Conservation (phyloP, 2,329 filamentous ascomycete genomes). For the Trichocomaceae sp. region DNA sequence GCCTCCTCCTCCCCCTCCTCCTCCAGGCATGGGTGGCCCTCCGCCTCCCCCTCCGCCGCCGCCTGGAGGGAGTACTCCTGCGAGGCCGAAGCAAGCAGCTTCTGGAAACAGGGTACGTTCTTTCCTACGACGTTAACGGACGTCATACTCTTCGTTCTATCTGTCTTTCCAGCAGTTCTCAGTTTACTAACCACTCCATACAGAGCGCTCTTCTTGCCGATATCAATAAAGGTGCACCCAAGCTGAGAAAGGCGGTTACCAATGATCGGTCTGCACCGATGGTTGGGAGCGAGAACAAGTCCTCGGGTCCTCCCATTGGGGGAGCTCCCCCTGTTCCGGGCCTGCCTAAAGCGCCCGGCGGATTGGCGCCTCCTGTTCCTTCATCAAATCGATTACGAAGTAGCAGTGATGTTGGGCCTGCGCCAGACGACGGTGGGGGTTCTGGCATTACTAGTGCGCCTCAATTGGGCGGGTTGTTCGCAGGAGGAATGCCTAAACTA, state of each 20-base stretch:
- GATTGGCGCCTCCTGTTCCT: slow-evolving; percentile 65
- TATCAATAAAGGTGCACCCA: slow-evolving; percentile 67
- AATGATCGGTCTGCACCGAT: slow-evolving; percentile 86
- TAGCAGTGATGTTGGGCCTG: slow-evolving; percentile 61
- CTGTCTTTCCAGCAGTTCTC: background rate
- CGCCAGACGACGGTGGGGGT: slow-evolving; percentile 39
- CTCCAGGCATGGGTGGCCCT: slow-evolving; percentile 51
- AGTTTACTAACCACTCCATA: slow-evolving; percentile 7
- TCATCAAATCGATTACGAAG: slow-evolving; percentile 64
- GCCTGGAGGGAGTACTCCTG: slow-evolving; percentile 44
- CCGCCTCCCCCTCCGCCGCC: slow-evolving; percentile 62
- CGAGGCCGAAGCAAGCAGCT: slow-evolving; percentile 50
- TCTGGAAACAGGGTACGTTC: slow-evolving; percentile 57
- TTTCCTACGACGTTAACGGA: background rate
- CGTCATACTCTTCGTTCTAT: background rate
- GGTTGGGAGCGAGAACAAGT: slow-evolving; percentile 51
- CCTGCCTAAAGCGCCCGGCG: slow-evolving; percentile 52
- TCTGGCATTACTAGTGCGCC: slow-evolving; percentile 54
- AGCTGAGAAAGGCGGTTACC: slow-evolving; percentile 76
- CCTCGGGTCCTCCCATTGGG: slow-evolving; percentile 57
- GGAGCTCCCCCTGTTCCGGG: slow-evolving; percentile 77
- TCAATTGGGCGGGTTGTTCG: slow-evolving; percentile 81
- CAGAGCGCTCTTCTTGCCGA: slow-evolving; percentile 83
- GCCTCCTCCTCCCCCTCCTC: slow-evolving; percentile 65
- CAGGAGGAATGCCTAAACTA: slow-evolving; percentile 90